These are phyloP conservation scores for Neltuma alba DNA, from an alignment of 306 rosid genomes.

Conservation along the genomic window DNA sequence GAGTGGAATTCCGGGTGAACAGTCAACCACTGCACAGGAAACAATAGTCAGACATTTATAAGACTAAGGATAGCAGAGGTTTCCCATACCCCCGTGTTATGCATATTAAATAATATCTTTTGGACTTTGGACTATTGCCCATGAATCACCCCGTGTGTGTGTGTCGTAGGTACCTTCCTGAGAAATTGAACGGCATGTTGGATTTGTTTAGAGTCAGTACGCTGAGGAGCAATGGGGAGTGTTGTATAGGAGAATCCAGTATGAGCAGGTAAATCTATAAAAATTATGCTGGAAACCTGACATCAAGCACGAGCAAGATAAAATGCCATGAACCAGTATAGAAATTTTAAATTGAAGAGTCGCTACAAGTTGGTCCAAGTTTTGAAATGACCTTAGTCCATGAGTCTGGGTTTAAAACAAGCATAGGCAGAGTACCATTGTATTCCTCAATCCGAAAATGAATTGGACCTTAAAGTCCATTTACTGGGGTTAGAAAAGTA, in stretches of 20 bases:
- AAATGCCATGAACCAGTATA: background rate
- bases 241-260: slow-evolving; percentile 61
- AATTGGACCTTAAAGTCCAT: slow-evolving; percentile 49
- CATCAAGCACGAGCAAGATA: background rate
- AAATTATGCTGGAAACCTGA: slow-evolving; percentile 47
- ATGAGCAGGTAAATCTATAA: slow-evolving; percentile 47
- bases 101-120: too few species aligned
- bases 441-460: slow-evolving; percentile 23
- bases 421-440: slow-evolving; percentile 47
- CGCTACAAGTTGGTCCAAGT: background rate
- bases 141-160: too few species aligned
- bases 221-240: background rate
- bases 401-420: slow-evolving; percentile 41
- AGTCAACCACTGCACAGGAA: slow-evolving; percentile 44
- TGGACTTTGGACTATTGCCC: too few species aligned
- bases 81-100: too few species aligned
- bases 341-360: background rate
- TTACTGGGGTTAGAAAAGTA: background rate
- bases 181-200: slow-evolving; percentile 42
- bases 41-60: background rate
- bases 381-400: slow-evolving; percentile 53
- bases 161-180: slow-evolving; percentile 43
- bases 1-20: slow-evolving; percentile 48
- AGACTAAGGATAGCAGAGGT: background rate
- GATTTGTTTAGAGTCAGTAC: slow-evolving; percentile 37